A percentile compares a stretch with the other conserved stretches of the same genome.
phyloP scores from a whole-genome alignment of 176 grass and related monocot genomes.

The Leersia perrieri region DNA sequence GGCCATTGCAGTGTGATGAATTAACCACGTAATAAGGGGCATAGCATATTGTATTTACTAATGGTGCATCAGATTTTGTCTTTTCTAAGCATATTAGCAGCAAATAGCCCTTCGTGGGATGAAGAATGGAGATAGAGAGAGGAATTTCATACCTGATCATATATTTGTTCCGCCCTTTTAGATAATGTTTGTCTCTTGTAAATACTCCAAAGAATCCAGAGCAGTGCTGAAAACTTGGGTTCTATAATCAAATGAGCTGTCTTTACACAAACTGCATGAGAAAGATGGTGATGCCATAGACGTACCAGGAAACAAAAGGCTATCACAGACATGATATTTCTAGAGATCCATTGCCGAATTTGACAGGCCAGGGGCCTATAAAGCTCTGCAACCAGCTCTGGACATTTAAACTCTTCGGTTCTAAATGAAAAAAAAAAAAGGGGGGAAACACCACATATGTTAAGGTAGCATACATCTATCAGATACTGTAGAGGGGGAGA shows the following conservation, averaged over 20 bases:
- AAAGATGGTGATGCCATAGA: not conserved
- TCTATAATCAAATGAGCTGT: slow-evolving; percentile 31
- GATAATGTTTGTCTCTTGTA: slow-evolving; percentile 37
- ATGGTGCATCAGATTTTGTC: not conserved
- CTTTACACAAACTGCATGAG: not conserved
- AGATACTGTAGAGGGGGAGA: not conserved
- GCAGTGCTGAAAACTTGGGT: slow-evolving; percentile 53
- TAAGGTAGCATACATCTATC: not conserved
- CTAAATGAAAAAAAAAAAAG: slow-evolving; percentile 50
- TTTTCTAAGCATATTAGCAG: not conserved
- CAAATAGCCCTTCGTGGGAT: not conserved
- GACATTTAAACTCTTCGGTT: slow-evolving; percentile 66
- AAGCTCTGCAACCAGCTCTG: slow-evolving; percentile 57
- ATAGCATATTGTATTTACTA: not conserved
- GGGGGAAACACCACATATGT: not conserved
- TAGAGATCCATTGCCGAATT: slow-evolving; percentile 58
- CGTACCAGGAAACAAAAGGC: slow-evolving; percentile 50
- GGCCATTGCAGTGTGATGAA: not conserved
- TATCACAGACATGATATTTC: slow-evolving; percentile 39
- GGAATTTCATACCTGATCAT: slow-evolving; percentile 54
- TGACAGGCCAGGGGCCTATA: slow-evolving; percentile 56
- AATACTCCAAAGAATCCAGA: slow-evolving; percentile 46
- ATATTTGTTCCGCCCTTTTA: slow-evolving; percentile 68
- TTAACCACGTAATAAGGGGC: not conserved
- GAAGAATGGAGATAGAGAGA: not conserved